Evolutionary conservation across 306 rosid genomes (phyloP), one percentile per base, ranked within the genome.

Genomic region (Dryas alaskensis): DNA sequence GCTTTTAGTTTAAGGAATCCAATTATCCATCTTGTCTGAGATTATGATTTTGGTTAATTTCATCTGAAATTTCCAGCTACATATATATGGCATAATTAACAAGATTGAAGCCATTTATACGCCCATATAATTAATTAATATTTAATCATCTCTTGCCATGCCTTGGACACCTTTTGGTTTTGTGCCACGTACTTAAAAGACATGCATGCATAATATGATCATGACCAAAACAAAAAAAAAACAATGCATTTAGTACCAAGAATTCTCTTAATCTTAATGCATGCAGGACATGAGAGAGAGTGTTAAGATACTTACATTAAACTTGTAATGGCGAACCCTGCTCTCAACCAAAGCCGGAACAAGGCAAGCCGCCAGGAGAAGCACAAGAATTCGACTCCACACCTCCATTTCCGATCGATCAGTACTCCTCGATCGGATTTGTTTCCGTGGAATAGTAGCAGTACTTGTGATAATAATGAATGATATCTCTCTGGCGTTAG

Each of bases 281-380:
- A 31, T 31, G 37, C 37, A 31, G 3, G 37, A 31, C 37, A 31
- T 31, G 37, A 31, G 3, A 31, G 3, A 31, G 37, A 31, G 37
- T 31, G 37, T 31, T 39, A 4, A 9, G 9, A 10, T 1, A 80
- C 98, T 89, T 81, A 93, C 98, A 80, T 91, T 78, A 53, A 93
- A 91, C 75, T 79, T 89, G 90, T 84, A 93, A 55, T 86, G 85
- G 6, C 97, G 89, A 27, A 91, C 84, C 70, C 75, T 88, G 86
- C 91, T 89, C 48, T 93, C 85, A 9, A 93, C 91, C 77, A 89
- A 71, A 80, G 77, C 88, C 25, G 97, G 97, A 67, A 84, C 78
- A 84, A 91, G 60, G 80, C 86, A 89, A 14, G 80, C 69, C 54
- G 77, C 77, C 72, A 82, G 50, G n/a, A 91, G 81, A 73, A 91